These are phyloP conservation scores for Starmerella bacillaris DNA, from an alignment of 805 yeast genomes.

Conservation along the genomic window DNA sequence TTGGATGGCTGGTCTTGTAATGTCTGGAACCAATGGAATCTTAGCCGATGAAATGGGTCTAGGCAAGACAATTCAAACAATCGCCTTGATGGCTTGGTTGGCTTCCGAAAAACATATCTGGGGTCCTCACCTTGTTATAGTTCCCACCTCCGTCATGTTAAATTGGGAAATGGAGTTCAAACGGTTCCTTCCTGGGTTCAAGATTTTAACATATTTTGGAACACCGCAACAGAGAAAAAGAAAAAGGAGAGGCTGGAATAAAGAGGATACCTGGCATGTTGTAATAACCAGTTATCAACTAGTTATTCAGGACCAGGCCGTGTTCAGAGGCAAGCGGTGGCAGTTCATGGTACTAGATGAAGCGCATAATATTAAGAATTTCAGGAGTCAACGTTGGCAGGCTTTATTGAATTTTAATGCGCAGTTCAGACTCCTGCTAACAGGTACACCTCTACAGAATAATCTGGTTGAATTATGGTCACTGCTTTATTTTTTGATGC, in stretches of 20 bases:
- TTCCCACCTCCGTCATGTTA: constrained; percentile 91
- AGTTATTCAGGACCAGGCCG: constrained; percentile 92
- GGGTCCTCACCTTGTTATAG: constrained; percentile 97
- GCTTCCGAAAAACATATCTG: constrained; percentile 89
- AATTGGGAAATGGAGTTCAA: constrained; percentile 99
- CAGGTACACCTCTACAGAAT: constrained; percentile 96
- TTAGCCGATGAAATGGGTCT: constrained; percentile 98
- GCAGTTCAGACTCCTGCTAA: constrained; percentile 64
- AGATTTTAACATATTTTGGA: constrained; percentile 88
- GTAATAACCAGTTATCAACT: constrained; percentile 93
- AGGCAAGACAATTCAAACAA: constrained; percentile 90
- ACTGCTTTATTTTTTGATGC: constrained; percentile 84
- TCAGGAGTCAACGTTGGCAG: constrained; percentile 93
- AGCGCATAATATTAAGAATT: constrained; percentile 94
- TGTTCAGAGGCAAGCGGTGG: constrained; percentile 86
- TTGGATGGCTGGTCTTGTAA: constrained; percentile 89
- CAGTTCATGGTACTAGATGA: constrained; percentile 93
- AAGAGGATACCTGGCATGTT: constrained; percentile 86
- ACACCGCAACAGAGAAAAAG: constrained; percentile 92
- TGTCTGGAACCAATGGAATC: constrained; percentile 85
- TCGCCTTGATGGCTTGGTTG: constrained; percentile 62
- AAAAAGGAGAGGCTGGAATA: constrained; percentile 94
- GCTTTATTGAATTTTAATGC: constrained; percentile 87
- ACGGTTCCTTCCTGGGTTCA: constrained; percentile 94
- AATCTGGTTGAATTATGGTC: constrained; percentile 95